Evolutionary conservation across 495 filamentous ascomycete genomes (phyloP).

Genomic region (Neurospora sp.): DNA sequence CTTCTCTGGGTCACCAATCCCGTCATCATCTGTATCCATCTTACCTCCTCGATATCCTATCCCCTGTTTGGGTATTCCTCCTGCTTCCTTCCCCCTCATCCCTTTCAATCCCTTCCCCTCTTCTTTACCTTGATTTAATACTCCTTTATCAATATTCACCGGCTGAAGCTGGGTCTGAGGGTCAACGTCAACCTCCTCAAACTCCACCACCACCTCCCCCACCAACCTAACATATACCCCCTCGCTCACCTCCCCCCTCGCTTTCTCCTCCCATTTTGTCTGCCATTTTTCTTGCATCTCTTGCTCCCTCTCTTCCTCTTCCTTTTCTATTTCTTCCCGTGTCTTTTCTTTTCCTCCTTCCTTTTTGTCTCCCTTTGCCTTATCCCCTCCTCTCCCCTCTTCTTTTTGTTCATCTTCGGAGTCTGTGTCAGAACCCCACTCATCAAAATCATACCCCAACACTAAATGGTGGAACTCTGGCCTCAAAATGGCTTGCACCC

Average conservation of each 20-base stretch:
- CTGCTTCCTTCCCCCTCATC: no score
- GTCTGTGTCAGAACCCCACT: neutral
- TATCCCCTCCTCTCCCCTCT: neutral
- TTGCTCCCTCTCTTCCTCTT: neutral
- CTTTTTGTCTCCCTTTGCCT: neutral
- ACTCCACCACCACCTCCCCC: neutral
- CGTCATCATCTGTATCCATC: neutral
- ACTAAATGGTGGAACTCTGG: neutral
- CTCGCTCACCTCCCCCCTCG: neutral
- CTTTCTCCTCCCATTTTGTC: neutral
- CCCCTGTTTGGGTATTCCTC: no score
- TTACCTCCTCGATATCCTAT: no score
- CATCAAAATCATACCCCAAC: neutral
- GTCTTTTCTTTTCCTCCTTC: neutral
- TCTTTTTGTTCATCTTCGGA: neutral
- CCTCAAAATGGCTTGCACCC: neutral
- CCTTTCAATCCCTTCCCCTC: no score
- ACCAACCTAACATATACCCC: neutral
- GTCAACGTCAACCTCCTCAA: neutral
- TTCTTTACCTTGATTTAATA: no score
- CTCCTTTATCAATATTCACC: no score
- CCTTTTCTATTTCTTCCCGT: accelerated
- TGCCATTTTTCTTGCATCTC: neutral
- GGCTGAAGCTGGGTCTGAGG: no score
- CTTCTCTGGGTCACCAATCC: neutral